Conservation (phyloP, 108 stramenopile genomes). For the Cyclotella distinguenda region DNA sequence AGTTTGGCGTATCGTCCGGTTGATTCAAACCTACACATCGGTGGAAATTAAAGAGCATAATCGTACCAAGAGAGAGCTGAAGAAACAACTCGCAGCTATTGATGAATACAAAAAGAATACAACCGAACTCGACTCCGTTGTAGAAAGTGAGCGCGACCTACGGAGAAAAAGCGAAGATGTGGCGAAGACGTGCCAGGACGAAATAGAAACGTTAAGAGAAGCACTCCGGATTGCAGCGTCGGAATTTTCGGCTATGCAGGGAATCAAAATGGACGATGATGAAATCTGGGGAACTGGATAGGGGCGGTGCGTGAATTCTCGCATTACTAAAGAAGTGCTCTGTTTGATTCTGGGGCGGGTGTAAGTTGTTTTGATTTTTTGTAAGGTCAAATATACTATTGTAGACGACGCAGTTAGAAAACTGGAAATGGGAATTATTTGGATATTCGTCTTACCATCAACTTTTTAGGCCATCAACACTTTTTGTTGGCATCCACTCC, state of each 20-base stretch:
- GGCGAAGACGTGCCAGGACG: slow-evolving; percentile 5
- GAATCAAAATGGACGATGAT: neutral
- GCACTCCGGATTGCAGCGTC: slow-evolving; percentile 40
- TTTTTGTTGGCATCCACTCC: no score
- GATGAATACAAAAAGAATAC: slow-evolving; percentile 9
- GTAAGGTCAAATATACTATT: no score
- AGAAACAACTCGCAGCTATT: neutral
- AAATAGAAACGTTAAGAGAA: slow-evolving; percentile 38
- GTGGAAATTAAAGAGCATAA: slow-evolving; percentile 17
- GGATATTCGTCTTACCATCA: no score
- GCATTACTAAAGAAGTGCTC: no score
- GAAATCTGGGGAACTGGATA: slow-evolving; percentile 2
- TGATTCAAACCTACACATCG: slow-evolving; percentile 16
- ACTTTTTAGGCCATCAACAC: no score
- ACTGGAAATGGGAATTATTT: no score
- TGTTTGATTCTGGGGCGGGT: no score
- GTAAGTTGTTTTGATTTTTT: no score
- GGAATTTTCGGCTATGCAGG: slow-evolving; percentile 23
- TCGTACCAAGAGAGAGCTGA: slow-evolving; percentile 17
- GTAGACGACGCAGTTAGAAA: no score
- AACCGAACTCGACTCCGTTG: neutral
- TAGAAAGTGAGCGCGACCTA: neutral
- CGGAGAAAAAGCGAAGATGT: slow-evolving; percentile 17
- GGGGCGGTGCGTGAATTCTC: no score
- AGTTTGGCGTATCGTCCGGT: slow-evolving; percentile 18